Evolutionary conservation across 768 basidiomycete species (phyloP).

Genomic region (Amanita muscaria): DNA sequence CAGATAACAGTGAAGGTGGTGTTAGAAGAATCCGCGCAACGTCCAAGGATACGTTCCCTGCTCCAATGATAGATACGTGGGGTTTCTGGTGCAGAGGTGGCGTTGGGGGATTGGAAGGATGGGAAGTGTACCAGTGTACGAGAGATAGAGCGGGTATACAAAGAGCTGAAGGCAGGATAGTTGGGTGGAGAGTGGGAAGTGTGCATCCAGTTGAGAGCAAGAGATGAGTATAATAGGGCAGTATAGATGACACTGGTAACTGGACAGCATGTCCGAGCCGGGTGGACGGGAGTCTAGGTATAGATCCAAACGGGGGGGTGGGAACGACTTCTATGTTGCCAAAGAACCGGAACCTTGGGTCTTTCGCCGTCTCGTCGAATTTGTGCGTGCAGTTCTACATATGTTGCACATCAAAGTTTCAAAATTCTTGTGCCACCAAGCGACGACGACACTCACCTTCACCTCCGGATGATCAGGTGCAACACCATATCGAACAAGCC

Average conservation of each 20-base stretch:
- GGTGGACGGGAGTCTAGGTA: neutral
- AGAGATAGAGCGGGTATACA: slow-evolving; percentile 72
- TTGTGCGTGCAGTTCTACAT: slow-evolving; percentile 91
- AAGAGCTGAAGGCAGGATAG: slow-evolving; percentile 31
- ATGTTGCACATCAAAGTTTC: neutral
- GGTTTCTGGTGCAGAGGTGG: slow-evolving; percentile 55
- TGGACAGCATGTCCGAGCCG: slow-evolving; percentile 39
- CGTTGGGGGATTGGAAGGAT: slow-evolving; percentile 57
- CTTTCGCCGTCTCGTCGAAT: slow-evolving; percentile 76
- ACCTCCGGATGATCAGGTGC: slow-evolving; percentile 99
- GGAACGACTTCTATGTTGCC: slow-evolving; percentile 72
- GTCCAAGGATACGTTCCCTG: slow-evolving; percentile 93
- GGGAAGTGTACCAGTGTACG: slow-evolving; percentile 95
- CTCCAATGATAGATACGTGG: slow-evolving; percentile 83
- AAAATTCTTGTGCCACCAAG: slow-evolving; percentile 5
- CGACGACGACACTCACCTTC: slow-evolving; percentile 46
- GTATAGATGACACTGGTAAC: slow-evolving; percentile 53
- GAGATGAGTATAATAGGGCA: slow-evolving; percentile 73
- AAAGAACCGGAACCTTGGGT: slow-evolving; percentile 80
- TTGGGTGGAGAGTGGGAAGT: slow-evolving; percentile 48
- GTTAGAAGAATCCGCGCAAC: slow-evolving; percentile 86
- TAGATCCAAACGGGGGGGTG: slow-evolving; percentile 15
- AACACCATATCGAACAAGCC: slow-evolving; percentile 91
- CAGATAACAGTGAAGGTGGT: slow-evolving; percentile 45
- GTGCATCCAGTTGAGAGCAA: slow-evolving; percentile 84